Evolutionary conservation across 352 stramenopile species (phyloP).

Genomic region (Phytopythium vexans): DNA sequence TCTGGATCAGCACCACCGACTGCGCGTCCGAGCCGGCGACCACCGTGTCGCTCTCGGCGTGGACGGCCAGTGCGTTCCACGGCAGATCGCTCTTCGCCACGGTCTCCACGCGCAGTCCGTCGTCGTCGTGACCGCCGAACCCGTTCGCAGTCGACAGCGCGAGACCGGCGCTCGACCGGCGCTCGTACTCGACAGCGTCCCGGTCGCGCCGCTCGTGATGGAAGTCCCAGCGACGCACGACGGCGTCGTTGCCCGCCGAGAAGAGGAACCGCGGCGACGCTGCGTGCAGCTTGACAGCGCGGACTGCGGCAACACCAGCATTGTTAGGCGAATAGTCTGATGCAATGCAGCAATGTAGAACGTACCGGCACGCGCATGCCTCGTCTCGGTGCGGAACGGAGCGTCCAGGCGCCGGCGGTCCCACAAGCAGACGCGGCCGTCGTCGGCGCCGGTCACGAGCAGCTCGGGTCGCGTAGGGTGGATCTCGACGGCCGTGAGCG

Average conservation of each 20-base stretch:
- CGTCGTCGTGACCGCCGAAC: conserved; percentile 3
- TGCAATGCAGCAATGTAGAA: neutral
- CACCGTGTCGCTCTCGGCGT: conserved; percentile 72
- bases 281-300: conserved; percentile 63
- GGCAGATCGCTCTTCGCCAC: conserved; percentile 37
- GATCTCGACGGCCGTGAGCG: conserved; percentile 62
- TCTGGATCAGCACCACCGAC: conserved; percentile 63
- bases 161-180: neutral
- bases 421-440: conserved; percentile 70
- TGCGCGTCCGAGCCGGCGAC: conserved; percentile 74
- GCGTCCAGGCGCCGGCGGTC: conserved; percentile 65
- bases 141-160: conserved; percentile 8
- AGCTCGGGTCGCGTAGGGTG: conserved; percentile 77
- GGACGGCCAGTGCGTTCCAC: conserved; percentile 68
- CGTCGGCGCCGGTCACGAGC: conserved; percentile 63
- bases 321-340: neutral
- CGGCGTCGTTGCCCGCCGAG: conserved; percentile 55
- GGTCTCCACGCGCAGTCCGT: conserved; percentile 31
- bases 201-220: conserved; percentile 41
- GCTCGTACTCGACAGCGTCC: conserved; percentile 64
- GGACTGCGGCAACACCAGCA: conserved; percentile 25
- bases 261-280: conserved; percentile 64
- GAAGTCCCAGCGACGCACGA: conserved; percentile 74
- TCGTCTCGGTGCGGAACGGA: conserved; percentile 62
- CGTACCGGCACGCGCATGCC: conserved; percentile 56